Conservation (phyloP, 768 basidiomycete genomes). For the Boletus huronensis region DNA sequence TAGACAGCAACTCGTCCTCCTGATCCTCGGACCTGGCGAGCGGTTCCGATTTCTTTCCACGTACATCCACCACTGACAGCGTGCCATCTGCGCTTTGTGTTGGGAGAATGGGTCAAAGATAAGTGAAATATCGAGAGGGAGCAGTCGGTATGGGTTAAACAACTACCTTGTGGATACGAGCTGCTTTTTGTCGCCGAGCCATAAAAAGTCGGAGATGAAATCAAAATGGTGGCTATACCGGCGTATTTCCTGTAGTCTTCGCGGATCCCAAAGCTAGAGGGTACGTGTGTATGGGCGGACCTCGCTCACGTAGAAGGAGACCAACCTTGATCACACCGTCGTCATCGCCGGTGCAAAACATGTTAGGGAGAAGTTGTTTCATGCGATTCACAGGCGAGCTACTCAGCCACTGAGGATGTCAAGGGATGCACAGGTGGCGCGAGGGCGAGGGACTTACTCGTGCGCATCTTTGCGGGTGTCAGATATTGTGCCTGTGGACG, state of each 20-base stretch:
- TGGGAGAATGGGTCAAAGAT: neutral
- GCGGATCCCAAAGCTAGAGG: slow-evolving; percentile 83
- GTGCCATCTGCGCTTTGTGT: slow-evolving; percentile 82
- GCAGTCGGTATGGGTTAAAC: neutral
- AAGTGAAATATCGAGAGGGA: neutral
- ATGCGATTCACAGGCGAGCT: slow-evolving; percentile 88
- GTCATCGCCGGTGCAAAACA: slow-evolving; percentile 87
- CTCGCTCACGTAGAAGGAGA: neutral
- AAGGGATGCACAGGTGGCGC: slow-evolving; percentile 15
- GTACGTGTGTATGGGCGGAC: neutral
- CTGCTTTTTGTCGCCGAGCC: slow-evolving; percentile 79
- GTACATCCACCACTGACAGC: slow-evolving; percentile 86
- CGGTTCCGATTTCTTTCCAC: slow-evolving; percentile 74
- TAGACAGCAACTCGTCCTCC: slow-evolving; percentile 88
- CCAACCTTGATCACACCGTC: slow-evolving; percentile 89
- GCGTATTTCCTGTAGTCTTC: slow-evolving; percentile 59
- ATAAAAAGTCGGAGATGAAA: slow-evolving; percentile 91
- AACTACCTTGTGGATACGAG: slow-evolving; percentile 81
- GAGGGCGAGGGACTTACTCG: slow-evolving; percentile 50
- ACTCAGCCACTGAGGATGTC: slow-evolving; percentile 34
- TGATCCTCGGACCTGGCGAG: slow-evolving; percentile 91
- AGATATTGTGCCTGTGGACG: slow-evolving; percentile 49
- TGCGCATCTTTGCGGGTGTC: slow-evolving; percentile 53
- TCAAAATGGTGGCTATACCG: slow-evolving; percentile 87
- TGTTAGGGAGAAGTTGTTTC: slow-evolving; percentile 61